A percentile compares a stretch with the other conserved stretches of the same genome.
phyloP scores from a whole-genome alignment of 805 yeast species.

The Wickerhamomyces silvicola region DNA sequence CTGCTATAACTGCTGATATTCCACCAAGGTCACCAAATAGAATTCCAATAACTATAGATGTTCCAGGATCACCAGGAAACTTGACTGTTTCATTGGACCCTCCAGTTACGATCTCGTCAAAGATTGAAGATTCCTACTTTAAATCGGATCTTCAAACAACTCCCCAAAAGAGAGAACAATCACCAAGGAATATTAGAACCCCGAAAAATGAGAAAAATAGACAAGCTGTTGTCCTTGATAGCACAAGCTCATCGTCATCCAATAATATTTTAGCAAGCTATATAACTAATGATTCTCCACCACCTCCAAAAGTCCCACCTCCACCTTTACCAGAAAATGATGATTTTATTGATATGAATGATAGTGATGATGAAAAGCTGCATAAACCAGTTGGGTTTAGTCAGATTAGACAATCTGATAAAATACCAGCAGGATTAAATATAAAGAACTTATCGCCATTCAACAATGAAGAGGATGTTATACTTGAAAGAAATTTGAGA shows the following conservation, averaged over 20 bases:
- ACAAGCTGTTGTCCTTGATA: slow-evolving; percentile 19
- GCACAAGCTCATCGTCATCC: slow-evolving; percentile 18
- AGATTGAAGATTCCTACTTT: too few species aligned
- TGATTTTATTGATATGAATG: slow-evolving; percentile 13
- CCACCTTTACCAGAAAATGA: slow-evolving; percentile 16
- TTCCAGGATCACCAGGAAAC: too few species aligned
- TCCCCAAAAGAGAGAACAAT: too few species aligned
- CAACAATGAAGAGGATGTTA: not conserved
- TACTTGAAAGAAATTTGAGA: slow-evolving; percentile 3
- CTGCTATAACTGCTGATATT: slow-evolving; percentile 3
- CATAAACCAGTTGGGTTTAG: slow-evolving; percentile 14
- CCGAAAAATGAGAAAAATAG: slow-evolving; percentile 15
- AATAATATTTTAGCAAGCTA: slow-evolving; percentile 18
- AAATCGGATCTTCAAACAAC: slow-evolving; percentile 15
- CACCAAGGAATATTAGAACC: not conserved
- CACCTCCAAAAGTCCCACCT: slow-evolving; percentile 13
- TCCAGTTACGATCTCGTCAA: slow-evolving; percentile 5
- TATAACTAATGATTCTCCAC: slow-evolving; percentile 17
- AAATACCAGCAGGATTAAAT: slow-evolving; percentile 17
- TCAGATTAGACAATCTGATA: slow-evolving; percentile 14
- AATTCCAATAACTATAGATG: slow-evolving; percentile 1
- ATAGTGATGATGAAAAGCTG: slow-evolving; percentile 8
- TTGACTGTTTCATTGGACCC: slow-evolving; percentile 11
- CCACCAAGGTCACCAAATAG: slow-evolving; percentile 22
- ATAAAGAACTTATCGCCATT: slow-evolving; percentile 10